Base-by-base conservation (phyloP, 495 filamentous ascomycete genomes). In the Penicillium fimorum region DNA sequence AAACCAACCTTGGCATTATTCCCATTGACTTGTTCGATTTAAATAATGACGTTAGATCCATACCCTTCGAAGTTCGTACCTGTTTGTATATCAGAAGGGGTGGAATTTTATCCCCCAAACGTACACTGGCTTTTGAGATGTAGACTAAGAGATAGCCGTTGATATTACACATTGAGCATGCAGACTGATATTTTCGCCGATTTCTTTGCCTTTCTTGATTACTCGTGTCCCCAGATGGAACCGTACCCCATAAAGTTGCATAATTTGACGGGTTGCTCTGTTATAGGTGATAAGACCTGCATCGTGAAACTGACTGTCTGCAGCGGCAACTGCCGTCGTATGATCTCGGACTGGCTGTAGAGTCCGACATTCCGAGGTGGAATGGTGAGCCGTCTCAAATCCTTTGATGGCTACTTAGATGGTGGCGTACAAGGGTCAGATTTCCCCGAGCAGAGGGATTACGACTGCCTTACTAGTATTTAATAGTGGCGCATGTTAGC, bases 311-410 rank as follows among this genome's bases (percentile, higher is more conserved):
- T 35, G 17, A 51, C 47, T 29, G 33, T 22, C 47, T 38, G 32
- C 47, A 47, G 40, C 45, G 55, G 38, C 47, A 57, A 37, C 29
- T 35, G n/a, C 55, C 47, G 25, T 51, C 40, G 27, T 51, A 57
- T 18, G 40, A 47, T 8, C 8, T 20, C 27, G 33, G 38, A 5
- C 5, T 30, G 25, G 37, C 10, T 41, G 15, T 8, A 51, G 5
- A 8, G 3, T 42, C 13, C 37, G 25, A 32, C 49, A 51, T 41
- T 4, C 38, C 5, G 25, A 33, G 17, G n/a, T 35, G 18, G 18
- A 12, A 27, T n/a, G 17, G 20, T 3, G 29, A 33, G 12, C 4
- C 15, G 15, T 15, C 33, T 7, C 13, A 7, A n/a, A 37, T n/a
- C 6, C 33, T 37, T n/a, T 37, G 13, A 37, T 5, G 33, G 13